Conservation (phyloP, 495 filamentous ascomycete genomes). For the Sabuloglossum arenarium region DNA sequence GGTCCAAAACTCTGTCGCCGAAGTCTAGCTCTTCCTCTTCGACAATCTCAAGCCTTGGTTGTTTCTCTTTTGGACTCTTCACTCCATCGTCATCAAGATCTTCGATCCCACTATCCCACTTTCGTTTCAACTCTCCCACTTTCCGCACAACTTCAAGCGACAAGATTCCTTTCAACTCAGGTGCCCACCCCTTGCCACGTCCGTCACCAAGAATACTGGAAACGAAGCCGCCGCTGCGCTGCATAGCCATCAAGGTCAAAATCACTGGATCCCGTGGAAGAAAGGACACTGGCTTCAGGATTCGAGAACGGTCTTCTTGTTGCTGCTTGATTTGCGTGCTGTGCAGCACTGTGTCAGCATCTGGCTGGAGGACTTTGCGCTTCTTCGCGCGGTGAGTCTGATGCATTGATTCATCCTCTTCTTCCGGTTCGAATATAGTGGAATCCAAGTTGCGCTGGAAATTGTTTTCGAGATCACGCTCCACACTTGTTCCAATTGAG, state of each 20-base stretch:
- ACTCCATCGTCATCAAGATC: constrained; percentile 47
- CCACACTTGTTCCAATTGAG: constrained; percentile 25
- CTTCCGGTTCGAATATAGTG: constrained; percentile 24
- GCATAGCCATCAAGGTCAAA: constrained; percentile 72
- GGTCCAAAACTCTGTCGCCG: constrained; percentile 27
- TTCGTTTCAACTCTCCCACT: constrained; percentile 71
- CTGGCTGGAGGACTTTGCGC: constrained; percentile 49
- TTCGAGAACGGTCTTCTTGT: constrained; percentile 58
- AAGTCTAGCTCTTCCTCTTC: constrained; percentile 34
- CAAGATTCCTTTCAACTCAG: constrained; percentile 69
- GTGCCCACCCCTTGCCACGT: constrained; percentile 63
- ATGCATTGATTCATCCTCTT: constrained; percentile 27
- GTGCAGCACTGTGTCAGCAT: constrained; percentile 39
- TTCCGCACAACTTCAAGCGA: constrained; percentile 61
- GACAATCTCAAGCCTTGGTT: constrained; percentile 48
- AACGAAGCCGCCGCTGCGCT: constrained; percentile 74
- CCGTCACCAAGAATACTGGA: constrained; percentile 58
- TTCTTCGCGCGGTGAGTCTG: constrained; percentile 48
- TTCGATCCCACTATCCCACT: constrained; percentile 74
- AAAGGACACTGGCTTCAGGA: constrained; percentile 58
- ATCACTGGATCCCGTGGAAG: constrained; percentile 70
- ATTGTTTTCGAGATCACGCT: constrained; percentile 32
- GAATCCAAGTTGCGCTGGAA: constrained; percentile 24
- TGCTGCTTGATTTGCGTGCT: constrained; percentile 47
- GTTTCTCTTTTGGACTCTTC: constrained; percentile 25